Percentiles rank a stretch among this genome's conserved stretches.
These are phyloP conservation scores for Pseudogymnoascus sp. DNA, from an alignment of 2,329 filamentous ascomycete genomes.

Conservation along the genomic window DNA sequence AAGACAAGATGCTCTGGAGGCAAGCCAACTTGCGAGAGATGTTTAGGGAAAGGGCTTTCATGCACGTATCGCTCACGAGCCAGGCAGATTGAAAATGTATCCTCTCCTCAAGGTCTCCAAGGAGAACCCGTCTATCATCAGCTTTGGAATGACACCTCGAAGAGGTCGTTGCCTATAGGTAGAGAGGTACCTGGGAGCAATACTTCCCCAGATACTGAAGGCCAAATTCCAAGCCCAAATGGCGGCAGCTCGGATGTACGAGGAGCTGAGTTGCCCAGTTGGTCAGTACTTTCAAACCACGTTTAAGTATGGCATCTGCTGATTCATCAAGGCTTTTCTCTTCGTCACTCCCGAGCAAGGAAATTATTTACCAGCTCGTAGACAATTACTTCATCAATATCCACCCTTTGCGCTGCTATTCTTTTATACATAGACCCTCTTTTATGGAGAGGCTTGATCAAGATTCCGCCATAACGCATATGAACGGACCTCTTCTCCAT, in stretches of 20 bases:
- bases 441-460: conserved; percentile 23
- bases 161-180: neutral
- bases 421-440: conserved; percentile 24
- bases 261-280: neutral
- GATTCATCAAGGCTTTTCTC: conserved; percentile 6
- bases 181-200: neutral
- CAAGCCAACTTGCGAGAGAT: conserved; percentile 13
- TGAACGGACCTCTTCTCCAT: conserved; percentile 19
- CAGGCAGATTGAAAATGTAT: neutral
- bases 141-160: neutral
- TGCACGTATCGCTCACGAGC: conserved; percentile 14
- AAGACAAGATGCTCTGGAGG: conserved; percentile 18
- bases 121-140: neutral
- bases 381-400: conserved; percentile 26
- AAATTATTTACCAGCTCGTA: conserved; percentile 9
- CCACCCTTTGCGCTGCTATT: conserved; percentile 23
- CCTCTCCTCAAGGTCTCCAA: neutral
- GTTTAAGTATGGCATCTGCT: neutral
- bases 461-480: conserved; percentile 14
- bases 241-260: neutral
- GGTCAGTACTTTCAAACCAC: neutral
- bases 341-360: neutral
- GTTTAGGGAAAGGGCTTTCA: conserved; percentile 13
- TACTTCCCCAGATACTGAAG: neutral
- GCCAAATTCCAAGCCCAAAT: neutral